These are phyloP conservation scores for Coemansia sp. DNA, from an alignment of 192 early-diverging fungal species.

Conservation along the genomic window DNA sequence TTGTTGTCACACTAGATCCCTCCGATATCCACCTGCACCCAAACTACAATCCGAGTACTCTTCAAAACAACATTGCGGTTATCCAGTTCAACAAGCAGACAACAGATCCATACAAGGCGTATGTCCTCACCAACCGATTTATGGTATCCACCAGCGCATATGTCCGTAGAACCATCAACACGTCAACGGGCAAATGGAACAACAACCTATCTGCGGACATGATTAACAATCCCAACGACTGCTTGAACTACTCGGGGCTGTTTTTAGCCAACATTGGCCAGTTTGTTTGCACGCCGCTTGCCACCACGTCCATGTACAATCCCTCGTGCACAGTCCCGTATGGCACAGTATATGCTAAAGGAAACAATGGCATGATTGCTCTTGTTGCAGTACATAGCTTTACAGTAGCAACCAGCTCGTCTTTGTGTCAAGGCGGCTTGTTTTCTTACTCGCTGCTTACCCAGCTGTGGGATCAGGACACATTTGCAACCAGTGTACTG, in stretches of 20 bases:
- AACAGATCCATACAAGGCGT: not conserved
- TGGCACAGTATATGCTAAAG: not conserved
- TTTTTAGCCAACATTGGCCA: not conserved
- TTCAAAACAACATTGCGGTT: slow-evolving; percentile 19
- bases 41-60: slow-evolving; percentile 8
- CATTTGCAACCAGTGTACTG: slow-evolving; percentile 1
- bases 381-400: not conserved
- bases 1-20: not conserved
- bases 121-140: slow-evolving; percentile 1
- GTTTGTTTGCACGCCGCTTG: not conserved
- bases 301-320: not conserved
- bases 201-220: not conserved
- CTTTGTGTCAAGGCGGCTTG: not conserved
- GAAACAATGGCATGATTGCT: not conserved
- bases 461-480: not conserved
- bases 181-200: slow-evolving; percentile 1
- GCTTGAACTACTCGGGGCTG: not conserved
- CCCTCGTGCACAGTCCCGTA: not conserved
- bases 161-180: not conserved
- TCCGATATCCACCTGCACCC: slow-evolving; percentile 15
- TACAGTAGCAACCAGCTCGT: not conserved
- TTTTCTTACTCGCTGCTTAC: not conserved
- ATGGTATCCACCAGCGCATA: not conserved
- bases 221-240: not conserved
- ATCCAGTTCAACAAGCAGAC: slow-evolving; percentile 23